Evolutionary conservation across 306 rosid genomes (phyloP), one percentile per base, ranked within the genome.

Genomic region (Parietaria judaica): DNA sequence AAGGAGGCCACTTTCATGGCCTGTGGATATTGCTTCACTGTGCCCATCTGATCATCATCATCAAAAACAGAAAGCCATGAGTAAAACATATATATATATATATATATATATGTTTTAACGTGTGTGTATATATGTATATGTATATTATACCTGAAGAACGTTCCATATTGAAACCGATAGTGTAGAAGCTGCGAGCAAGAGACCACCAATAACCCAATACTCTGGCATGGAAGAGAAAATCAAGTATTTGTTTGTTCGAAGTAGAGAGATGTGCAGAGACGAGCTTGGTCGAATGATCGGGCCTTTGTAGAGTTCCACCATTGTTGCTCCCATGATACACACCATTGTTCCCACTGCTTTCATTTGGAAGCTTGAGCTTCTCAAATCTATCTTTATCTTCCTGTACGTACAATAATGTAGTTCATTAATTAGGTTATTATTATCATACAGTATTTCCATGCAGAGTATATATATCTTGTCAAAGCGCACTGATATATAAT

Each of bases 131-230:
- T 17, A 37, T 14, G 6, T 0, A 17, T 12, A 38, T n/a, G 3
- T 10, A 5, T 8, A 0, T 17, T 53, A 14, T 67, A 67, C 80
- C 80, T 79, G 94, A 23, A 90, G 60, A 11, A 74, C 71, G 72
- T 72, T 87, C 83, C 80, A 80, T 58, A 87, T 16, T 34, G 90
- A 67, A 55, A 78, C 66, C 12, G 87, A 84, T 58, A 90, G 65
- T 41, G 84, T 72, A 63, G 96, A 72, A 49, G 79, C 64, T 68
- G 75, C 87, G 52, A 85, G 78, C 55, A 87, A 70, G 70, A 78
- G 41, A 51, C 97, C 97, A 69, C 95, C 96, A 47, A 83, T 72
- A 73, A 69, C 46, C 96, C 96, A 90, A 58, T 76, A 79, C 11
- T 87, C 94, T 1, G 86, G 80, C 9, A 72, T 56, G 49, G 89